Evolutionary conservation across 208 protist genomes (phyloP).

Genomic region (Acanthamoeba royreba): DNA sequence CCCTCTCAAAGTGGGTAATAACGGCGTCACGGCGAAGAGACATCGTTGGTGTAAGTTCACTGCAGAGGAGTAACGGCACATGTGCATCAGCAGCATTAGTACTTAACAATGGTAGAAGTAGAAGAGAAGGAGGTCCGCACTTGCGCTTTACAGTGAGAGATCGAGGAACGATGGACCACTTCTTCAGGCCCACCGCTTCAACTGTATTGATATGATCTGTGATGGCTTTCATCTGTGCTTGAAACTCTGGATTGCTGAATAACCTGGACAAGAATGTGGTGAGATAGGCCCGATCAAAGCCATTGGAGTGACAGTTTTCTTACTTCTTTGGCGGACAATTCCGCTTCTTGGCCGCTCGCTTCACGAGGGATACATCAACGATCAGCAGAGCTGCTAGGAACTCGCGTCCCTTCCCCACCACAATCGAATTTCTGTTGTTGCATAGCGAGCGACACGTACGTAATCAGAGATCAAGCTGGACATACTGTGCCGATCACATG

Average conservation of each 20-base stretch:
- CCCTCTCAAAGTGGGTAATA: not conserved
- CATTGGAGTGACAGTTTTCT: not conserved
- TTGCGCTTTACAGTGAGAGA: not conserved
- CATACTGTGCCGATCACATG: not conserved
- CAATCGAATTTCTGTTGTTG: not conserved
- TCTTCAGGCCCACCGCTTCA: not conserved
- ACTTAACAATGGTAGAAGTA: too few relatives aligned
- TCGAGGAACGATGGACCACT: not conserved
- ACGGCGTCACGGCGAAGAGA: not conserved
- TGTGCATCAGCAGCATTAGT: not conserved
- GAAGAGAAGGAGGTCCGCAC: too few relatives aligned
- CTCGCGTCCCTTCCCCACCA: not conserved
- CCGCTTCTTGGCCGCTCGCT: not conserved
- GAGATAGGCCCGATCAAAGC: not conserved
- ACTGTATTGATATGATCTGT: not conserved
- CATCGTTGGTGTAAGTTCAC: constrained; percentile 27
- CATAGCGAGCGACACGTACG: not conserved
- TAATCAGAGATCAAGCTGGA: not conserved
- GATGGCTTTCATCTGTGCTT: not conserved
- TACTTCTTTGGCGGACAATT: not conserved
- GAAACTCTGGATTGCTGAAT: not conserved
- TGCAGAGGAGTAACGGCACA: not conserved
- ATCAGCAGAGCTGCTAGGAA: not conserved
- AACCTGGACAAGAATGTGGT: not conserved
- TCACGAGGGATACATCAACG: not conserved